phyloP scores from a whole-genome alignment of 2,329 filamentous ascomycete species.

The Aspergillus vadensis region DNA sequence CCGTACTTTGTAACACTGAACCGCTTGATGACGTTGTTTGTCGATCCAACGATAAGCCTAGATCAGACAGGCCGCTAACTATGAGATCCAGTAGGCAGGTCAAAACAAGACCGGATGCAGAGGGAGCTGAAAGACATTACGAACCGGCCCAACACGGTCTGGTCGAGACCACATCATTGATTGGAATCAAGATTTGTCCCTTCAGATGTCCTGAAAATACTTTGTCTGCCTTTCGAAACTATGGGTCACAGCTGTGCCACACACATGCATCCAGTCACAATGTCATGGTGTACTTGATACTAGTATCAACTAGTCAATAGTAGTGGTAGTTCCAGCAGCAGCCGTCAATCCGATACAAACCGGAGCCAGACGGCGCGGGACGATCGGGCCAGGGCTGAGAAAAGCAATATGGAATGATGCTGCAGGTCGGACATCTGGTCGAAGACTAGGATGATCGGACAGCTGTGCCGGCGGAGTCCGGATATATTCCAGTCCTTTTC shows the following conservation, averaged over 20 bases:
- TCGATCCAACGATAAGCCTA: background rate
- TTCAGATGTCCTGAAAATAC: background rate
- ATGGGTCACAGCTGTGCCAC: background rate
- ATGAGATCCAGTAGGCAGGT: background rate
- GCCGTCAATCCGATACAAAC: too few relatives aligned
- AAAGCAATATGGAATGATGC: background rate
- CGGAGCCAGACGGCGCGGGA: background rate
- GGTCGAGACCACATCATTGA: background rate
- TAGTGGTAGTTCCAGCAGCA: background rate
- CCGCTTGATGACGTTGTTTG: background rate
- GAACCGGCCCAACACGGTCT: background rate
- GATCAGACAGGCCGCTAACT: background rate
- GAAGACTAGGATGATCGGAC: background rate
- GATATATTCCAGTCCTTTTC: background rate
- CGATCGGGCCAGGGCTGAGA: background rate
- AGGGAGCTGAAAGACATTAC: background rate
- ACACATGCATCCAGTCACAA: background rate
- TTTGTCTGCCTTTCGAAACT: background rate
- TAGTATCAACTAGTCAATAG: background rate
- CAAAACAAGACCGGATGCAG: background rate
- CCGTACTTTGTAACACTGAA: background rate
- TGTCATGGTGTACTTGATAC: background rate
- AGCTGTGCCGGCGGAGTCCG: background rate
- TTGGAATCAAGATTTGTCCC: background rate
- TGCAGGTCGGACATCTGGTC: background rate